phyloP scores from a whole-genome alignment of 2,329 filamentous ascomycete species.

The Botrytis aclada region DNA sequence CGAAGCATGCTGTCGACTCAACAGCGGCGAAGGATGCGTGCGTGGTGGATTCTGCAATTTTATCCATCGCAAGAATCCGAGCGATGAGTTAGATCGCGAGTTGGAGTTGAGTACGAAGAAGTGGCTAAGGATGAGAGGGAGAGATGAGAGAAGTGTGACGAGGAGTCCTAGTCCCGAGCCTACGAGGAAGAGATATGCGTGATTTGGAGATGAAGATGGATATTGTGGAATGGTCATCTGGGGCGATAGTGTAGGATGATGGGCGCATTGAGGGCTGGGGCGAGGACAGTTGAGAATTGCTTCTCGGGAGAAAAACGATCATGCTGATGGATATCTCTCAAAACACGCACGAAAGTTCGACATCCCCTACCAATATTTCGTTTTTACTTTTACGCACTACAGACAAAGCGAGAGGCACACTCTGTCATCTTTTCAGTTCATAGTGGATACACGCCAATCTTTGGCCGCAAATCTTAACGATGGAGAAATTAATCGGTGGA shows the following conservation, averaged over 20 bases:
- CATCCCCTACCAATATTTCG: not conserved
- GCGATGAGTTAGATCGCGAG: constrained; percentile 82
- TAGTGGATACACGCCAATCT: not conserved
- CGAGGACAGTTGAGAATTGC: not conserved
- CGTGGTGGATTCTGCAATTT: constrained; percentile 98
- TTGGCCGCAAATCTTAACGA: not conserved
- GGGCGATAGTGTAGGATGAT: not conserved
- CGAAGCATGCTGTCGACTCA: constrained; percentile 93
- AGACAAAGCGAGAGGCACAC: not conserved
- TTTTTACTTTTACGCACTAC: not conserved
- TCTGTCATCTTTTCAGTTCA: not conserved
- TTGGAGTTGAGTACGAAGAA: constrained; percentile 89
- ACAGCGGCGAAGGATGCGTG: constrained; percentile 92
- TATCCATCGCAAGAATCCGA: constrained; percentile 95
- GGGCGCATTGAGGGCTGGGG: not conserved
- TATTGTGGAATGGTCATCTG: not conserved
- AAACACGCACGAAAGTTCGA: not conserved
- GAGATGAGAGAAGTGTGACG: constrained; percentile 77
- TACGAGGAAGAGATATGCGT: constrained; percentile 64
- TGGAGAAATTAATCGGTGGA: not conserved
- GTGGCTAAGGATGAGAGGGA: constrained; percentile 82
- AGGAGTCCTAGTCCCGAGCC: constrained; percentile 87
- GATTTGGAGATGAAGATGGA: not conserved
- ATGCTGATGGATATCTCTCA: not conserved
- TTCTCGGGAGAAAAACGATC: not conserved